phyloP scores from a whole-genome alignment of 306 rosid species.

The Senna tora region DNA sequence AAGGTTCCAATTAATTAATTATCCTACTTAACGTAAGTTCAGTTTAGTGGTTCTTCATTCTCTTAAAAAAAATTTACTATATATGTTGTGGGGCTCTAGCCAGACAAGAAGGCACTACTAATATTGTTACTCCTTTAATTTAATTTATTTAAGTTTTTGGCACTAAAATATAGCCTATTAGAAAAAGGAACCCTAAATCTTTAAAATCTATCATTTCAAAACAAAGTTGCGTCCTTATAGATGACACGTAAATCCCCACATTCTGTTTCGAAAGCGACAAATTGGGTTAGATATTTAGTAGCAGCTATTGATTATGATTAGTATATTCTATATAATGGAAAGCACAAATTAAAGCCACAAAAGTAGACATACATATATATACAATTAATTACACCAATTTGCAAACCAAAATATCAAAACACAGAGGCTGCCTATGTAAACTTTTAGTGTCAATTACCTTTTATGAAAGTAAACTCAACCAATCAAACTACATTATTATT shows the following conservation, averaged over 20 bases:
- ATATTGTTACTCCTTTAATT: too few species aligned
- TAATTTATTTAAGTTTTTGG: too few species aligned
- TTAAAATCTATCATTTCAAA: background rate
- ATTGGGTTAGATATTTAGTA: background rate
- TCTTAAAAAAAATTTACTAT: background rate
- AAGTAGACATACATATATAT: too few species aligned
- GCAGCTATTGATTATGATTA: background rate
- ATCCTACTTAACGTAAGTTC: background rate
- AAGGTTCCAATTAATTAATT: background rate
- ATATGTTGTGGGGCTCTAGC: background rate
- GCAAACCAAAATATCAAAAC: background rate
- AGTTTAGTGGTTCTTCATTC: background rate
- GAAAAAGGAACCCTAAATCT: too few species aligned
- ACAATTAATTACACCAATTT: background rate
- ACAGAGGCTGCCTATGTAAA: background rate
- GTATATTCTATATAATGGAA: background rate
- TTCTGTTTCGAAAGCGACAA: background rate
- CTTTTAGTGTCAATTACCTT: background rate
- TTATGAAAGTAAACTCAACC: background rate
- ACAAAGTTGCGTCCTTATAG: background rate
- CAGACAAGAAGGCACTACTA: background rate
- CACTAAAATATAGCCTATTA: too few species aligned
- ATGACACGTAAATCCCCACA: background rate
- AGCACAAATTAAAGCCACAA: too few species aligned
- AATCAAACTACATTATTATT: background rate